These are phyloP conservation scores for Jamesozyma jinghongensis DNA, from an alignment of 805 yeast genomes.

Conservation along the genomic window DNA sequence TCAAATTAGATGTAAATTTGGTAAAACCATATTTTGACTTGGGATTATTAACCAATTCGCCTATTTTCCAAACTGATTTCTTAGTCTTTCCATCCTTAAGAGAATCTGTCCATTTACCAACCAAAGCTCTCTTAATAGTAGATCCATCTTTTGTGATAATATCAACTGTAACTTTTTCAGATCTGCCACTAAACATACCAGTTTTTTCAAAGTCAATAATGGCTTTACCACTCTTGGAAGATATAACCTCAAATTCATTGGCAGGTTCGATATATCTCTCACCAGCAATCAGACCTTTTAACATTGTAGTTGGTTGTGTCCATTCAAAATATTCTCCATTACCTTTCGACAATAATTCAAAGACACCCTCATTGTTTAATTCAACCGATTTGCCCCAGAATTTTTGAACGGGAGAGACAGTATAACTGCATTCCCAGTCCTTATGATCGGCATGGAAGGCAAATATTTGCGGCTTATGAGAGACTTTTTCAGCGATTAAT, in stretches of 20 bases:
- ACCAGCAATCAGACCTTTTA: slow-evolving; percentile 87
- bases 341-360: slow-evolving; percentile 45
- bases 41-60: slow-evolving; percentile 49
- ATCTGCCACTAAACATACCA: slow-evolving; percentile 75
- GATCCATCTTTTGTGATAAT: slow-evolving; percentile 28
- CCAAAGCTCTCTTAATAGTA: slow-evolving; percentile 17
- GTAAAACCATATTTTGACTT: slow-evolving; percentile 78
- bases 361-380: slow-evolving; percentile 62
- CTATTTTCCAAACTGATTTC: slow-evolving; percentile 59
- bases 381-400: slow-evolving; percentile 95
- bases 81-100: slow-evolving; percentile 34
- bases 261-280: slow-evolving; percentile 89
- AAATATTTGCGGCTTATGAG: slow-evolving; percentile 74
- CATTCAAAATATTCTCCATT: slow-evolving; percentile 68
- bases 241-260: slow-evolving; percentile 53
- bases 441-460: slow-evolving; percentile 69
- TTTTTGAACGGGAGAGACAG: slow-evolving; percentile 72
- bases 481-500: slow-evolving; percentile 72
- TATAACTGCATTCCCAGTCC: slow-evolving; percentile 59
- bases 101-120: slow-evolving; percentile 81
- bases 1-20: slow-evolving; percentile 68
- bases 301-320: slow-evolving; percentile 71
- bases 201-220: slow-evolving; percentile 67
- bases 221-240: slow-evolving; percentile 63
- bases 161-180: slow-evolving; percentile 47